Percentiles rank a stretch among this genome's conserved stretches.
Conservation (phyloP, 1,139 yeast genomes). For the Entelexis sorbosivorans region DNA sequence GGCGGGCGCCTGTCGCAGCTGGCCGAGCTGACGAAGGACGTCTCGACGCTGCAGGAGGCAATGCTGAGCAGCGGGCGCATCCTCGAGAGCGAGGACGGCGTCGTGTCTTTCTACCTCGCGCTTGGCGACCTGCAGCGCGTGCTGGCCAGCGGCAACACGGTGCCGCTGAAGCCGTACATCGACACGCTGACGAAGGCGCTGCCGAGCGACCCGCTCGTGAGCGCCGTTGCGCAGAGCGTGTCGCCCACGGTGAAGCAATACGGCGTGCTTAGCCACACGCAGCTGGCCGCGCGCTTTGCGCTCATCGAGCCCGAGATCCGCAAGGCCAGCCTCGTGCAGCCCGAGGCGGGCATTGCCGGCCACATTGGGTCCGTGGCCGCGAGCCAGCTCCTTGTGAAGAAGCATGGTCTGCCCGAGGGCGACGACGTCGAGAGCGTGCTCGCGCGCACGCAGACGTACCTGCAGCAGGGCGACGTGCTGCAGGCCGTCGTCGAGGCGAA, state of each 20-base stretch:
- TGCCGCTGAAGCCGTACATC: slow-evolving; percentile 33
- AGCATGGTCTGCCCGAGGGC: slow-evolving; percentile 58
- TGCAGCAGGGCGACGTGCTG: slow-evolving; percentile 67
- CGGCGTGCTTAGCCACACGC: slow-evolving; percentile 45
- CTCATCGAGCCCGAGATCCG: slow-evolving; percentile 76
- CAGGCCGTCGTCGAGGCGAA: slow-evolving; percentile 90
- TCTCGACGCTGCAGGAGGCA: slow-evolving; percentile 49
- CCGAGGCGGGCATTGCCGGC: slow-evolving; percentile 90
- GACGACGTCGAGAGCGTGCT: slow-evolving; percentile 80
- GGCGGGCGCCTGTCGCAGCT: slow-evolving; percentile 66
- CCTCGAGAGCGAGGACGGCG: slow-evolving; percentile 45
- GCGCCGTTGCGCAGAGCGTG: slow-evolving; percentile 38
- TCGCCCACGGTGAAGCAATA: slow-evolving; percentile 41
- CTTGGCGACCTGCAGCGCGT: slow-evolving; percentile 44
- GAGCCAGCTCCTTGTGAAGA: slow-evolving; percentile 59
- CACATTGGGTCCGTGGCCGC: slow-evolving; percentile 72
- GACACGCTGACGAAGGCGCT: slow-evolving; percentile 33
- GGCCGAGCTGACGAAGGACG: slow-evolving; percentile 46
- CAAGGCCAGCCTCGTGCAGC: slow-evolving; percentile 79
- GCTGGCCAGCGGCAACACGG: slow-evolving; percentile 31
- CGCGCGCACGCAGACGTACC: slow-evolving; percentile 70
- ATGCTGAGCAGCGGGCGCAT: slow-evolving; percentile 49
- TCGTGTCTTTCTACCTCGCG: slow-evolving; percentile 47
- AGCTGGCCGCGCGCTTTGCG: slow-evolving; percentile 57
- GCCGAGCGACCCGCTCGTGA: slow-evolving; percentile 40